Evolutionary conservation across 768 basidiomycete genomes (phyloP), one percentile per base, ranked within the genome.

Genomic region (Podaxis pistillaris): DNA sequence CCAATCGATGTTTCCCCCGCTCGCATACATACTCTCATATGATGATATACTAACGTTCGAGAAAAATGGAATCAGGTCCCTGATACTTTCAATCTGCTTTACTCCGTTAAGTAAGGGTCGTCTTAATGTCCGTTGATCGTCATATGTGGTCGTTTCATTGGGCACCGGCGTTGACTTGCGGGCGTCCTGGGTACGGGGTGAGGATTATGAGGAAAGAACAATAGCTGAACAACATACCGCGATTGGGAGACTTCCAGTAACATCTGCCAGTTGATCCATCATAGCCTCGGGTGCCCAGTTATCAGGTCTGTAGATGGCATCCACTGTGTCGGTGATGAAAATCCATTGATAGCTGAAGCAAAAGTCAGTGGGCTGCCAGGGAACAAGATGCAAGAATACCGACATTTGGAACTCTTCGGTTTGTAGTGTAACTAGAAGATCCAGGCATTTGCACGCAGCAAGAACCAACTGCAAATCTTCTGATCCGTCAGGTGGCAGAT

Each of bases 321-420:
- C 97, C 5, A 96, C 93, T 0, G 96, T 98, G 73, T 99, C 96
- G 2, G 95, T 97, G 47, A 98, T 87, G 73, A 98, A 99, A 69
- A 97, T 92, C 96, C 97, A 99, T 78, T 99, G 95, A 73, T 98
- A 92, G 71, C 90, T 93, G 66, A 19, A n/a, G 13, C 13, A 47
- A 19, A 30, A 47, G 4, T 46, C 22, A 13, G 53, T 70, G 9
- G 72, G 59, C 6, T 22, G 24, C 12, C 12, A 2, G 19, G 17
- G 6, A 22, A 13, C 22, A 0, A 1, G 19, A 12, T 26, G 24
- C 12, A 9, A 49, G 30, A 33, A 36, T 30, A 56, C 78, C 64
- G 70, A 97, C 96, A 98, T 91, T 75, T 98, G 97, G 74, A 98
- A 99, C 73, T 98, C 96, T 70, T 96, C 94, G 0, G 94, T 96